Base-by-base conservation (phyloP, 1,284 basidiomycete genomes). In the Malassezia obtusa region DNA sequence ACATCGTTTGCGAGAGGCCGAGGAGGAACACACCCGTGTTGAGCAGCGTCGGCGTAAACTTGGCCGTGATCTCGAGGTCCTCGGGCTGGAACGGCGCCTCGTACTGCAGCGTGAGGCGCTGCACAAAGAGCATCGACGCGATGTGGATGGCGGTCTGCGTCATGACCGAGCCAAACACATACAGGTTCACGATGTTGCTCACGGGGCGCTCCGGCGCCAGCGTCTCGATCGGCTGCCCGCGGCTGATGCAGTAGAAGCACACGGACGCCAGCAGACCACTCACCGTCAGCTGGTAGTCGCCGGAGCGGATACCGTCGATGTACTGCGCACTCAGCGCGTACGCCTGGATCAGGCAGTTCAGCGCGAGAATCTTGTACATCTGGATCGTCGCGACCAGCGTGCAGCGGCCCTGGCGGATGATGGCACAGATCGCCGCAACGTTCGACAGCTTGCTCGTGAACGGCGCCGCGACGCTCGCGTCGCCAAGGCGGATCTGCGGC, bases 301-400 rank as follows among this genome's bases (percentile, higher is more conserved):
- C 68, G 43, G 62, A 66, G 57, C 71, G 71, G 61, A 73, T 69
- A 9, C 69, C 69, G 25, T 71, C 68, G 32, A 73, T 54, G 33
- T 72, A 66, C 30, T 68, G 51, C 26, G 70, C 67, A 44, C 61
- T 64, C 11, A 73, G 54, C 40, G 67, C 65, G 52, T 73, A 68
- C 8, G 71, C 71, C 55, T 64, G 63, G 45, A 71, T 72, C 10
- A 73, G 50, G 52, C 71, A 73, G 54, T 72, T 72, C 39, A 71
- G 60, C 40, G 71, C 71, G 6, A 73, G 58, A 36, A 72, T 73
- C 62, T 73, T 73, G 63, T 73, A 70, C 71, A 70, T 71, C 58
- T 73, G 71, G 38, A 70, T 67, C 36, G 67, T 70, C 6, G 71
- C 66, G 8, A 73, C 71, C 25, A 73, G 57, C 44, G 69, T 71